Base-by-base conservation (phyloP, 2,329 filamentous ascomycete species). In the Aspergillus quadricinctus region DNA sequence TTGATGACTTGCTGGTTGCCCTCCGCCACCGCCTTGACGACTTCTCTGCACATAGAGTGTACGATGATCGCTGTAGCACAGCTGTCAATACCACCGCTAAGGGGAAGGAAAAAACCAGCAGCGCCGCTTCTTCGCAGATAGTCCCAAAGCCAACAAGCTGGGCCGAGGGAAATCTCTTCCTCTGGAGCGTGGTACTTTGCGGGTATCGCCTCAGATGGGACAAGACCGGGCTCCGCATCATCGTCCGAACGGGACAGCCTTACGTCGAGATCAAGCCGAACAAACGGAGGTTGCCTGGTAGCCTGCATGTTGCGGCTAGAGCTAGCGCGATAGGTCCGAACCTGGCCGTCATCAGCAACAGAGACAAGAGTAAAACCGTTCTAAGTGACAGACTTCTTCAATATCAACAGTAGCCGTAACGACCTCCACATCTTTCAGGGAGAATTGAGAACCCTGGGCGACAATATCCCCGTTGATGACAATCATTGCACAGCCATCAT, bases 361-460 rank as follows among this genome's bases (percentile, higher is more conserved):
- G 23, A 31, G 6, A 35, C 1, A 11, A 9, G 25, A 31, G 31
- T 29, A 80, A 86, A 29, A 2, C 10, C 23, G 7, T 5, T 3
- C 3, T 21, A 21, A 11, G 1, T 80, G 76, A 31, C 87, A 77
- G 5, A 93, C 88, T 60, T 90, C 85, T 64, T 93, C 89, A 1
- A 89, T 75, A 63, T 89, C 86, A 6, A 89, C 78, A 0, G 85
- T 88, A 2, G 86, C 87, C 4, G 80, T 83, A 19, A 87, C 73
- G 3, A 89, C 84, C 63, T 89, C 86, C 5, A 89, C 85, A 43
- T 86, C 83, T 46, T 81, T 80, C 9, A 89, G 70, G 14, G 78
- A 82, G 72, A 89, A 89, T 63, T 89, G 87, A 0, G 80, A 81
- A 1, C 82, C 85, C 67, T 89, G 86, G 1, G 84, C 85, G 1